phyloP scores from a whole-genome alignment of 1,284 basidiomycete genomes.

The Malassezia vespertilionis region DNA sequence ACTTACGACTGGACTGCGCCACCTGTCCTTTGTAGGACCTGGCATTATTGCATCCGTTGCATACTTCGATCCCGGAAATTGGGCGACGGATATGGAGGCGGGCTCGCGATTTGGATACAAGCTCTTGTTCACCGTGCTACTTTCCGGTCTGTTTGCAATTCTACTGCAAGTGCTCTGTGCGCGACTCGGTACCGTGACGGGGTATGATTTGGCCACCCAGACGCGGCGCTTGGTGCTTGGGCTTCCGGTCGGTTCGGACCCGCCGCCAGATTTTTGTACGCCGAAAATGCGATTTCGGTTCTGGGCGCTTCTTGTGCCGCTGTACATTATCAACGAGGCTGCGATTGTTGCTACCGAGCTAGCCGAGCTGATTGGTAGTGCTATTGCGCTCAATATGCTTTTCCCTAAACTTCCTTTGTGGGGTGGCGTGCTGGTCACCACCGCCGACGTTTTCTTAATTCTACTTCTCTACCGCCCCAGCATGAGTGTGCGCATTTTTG shows the following conservation, averaged over 20 bases:
- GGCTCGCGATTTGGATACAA: constrained; percentile 58
- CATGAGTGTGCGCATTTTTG: constrained; percentile 52
- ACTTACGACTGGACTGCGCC: constrained; percentile 18
- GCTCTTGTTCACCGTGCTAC: constrained; percentile 70
- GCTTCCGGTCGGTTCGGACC: neutral
- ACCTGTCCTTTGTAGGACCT: constrained; percentile 31
- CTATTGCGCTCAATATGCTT: constrained; percentile 66
- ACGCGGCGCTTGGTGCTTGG: constrained; percentile 33
- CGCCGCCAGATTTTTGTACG: constrained; percentile 54
- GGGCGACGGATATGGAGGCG: constrained; percentile 45
- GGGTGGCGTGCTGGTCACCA: constrained; percentile 61
- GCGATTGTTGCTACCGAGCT: constrained; percentile 58
- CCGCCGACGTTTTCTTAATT: constrained; percentile 68
- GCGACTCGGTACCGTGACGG: constrained; percentile 53
- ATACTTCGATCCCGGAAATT: constrained; percentile 39
- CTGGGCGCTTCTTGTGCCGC: constrained; percentile 48
- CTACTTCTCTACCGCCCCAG: constrained; percentile 49
- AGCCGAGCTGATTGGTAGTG: constrained; percentile 63
- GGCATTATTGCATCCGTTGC: constrained; percentile 38
- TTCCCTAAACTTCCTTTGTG: constrained; percentile 59
- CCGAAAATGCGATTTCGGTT: constrained; percentile 50
- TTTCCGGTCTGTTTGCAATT: constrained; percentile 72
- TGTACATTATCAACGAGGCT: constrained; percentile 59
- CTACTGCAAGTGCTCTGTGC: constrained; percentile 60
- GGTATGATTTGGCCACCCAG: constrained; percentile 36